phyloP scores from a whole-genome alignment of 805 yeast species.

The Hanseniaspora vineae region DNA sequence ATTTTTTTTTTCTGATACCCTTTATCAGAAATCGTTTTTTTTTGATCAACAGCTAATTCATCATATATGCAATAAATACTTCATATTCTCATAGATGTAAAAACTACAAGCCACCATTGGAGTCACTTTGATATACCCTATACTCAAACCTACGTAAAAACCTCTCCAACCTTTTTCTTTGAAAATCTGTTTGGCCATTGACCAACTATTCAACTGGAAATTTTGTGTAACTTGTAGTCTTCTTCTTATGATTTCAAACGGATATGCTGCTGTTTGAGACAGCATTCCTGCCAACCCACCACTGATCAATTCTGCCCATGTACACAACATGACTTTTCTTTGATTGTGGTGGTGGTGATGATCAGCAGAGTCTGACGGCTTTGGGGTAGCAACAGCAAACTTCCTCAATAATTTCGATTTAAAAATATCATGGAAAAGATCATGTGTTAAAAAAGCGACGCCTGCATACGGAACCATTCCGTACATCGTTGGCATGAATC shows the following conservation, averaged over 20 bases:
- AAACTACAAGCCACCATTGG: slow-evolving; percentile 98
- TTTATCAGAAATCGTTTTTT: too few relatives aligned
- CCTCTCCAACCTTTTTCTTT: slow-evolving; percentile 73
- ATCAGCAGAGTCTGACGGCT: neutral
- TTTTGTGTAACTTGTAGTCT: slow-evolving; percentile 84
- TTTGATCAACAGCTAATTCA: too few relatives aligned
- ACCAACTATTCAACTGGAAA: slow-evolving; percentile 30
- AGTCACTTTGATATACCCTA: slow-evolving; percentile 87
- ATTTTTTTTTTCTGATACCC: neutral
- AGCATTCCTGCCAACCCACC: slow-evolving; percentile 95
- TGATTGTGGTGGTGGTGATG: neutral
- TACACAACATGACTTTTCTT: slow-evolving; percentile 45
- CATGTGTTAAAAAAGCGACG: slow-evolving; percentile 91
- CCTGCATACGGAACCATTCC: slow-evolving; percentile 99
- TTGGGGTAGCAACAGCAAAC: slow-evolving; percentile 31
- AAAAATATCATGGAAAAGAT: slow-evolving; percentile 74
- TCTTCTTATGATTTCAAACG: slow-evolving; percentile 88
- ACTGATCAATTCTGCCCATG: slow-evolving; percentile 87
- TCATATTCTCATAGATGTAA: slow-evolving; percentile 83
- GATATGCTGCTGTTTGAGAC: slow-evolving; percentile 94
- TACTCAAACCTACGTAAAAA: slow-evolving; percentile 85
- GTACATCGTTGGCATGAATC: slow-evolving; percentile 82
- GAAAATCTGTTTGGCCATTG: slow-evolving; percentile 48
- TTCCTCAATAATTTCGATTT: slow-evolving; percentile 43
- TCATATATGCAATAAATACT: slow-evolving; percentile 48